Percentiles rank a stretch among this genome's conserved stretches.
Evolutionary conservation across 2,329 filamentous ascomycete genomes (phyloP).

Genomic region (Akanthomyces dipterigenus): DNA sequence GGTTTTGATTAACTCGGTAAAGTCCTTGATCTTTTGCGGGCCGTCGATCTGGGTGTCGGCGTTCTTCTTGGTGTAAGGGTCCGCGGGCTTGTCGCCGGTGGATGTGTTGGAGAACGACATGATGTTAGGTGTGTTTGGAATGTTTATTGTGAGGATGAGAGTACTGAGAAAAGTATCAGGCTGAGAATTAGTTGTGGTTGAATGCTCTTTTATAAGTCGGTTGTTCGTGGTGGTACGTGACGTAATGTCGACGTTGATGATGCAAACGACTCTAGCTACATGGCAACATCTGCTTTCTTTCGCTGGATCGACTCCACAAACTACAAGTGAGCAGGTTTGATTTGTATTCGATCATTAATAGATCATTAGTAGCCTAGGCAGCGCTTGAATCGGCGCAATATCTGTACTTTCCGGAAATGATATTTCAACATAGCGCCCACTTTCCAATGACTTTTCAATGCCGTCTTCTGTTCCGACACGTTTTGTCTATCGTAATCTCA

Average conservation of each 20-base stretch:
- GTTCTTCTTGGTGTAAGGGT: slow-evolving; percentile 75
- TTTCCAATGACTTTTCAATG: too few species aligned
- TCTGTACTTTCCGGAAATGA: too few species aligned
- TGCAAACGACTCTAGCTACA: background rate
- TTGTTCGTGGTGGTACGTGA: background rate
- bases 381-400: too few species aligned
- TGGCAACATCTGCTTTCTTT: background rate
- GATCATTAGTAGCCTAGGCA: too few species aligned
- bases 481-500: too few species aligned
- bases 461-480: too few species aligned
- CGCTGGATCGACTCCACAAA: background rate
- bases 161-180: background rate
- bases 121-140: slow-evolving; percentile 17
- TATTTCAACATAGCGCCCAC: too few species aligned
- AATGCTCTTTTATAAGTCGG: background rate
- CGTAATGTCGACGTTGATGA: slow-evolving; percentile 13
- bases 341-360: too few species aligned
- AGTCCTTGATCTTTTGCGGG: slow-evolving; percentile 69
- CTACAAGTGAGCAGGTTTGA: too few species aligned
- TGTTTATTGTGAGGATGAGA: background rate
- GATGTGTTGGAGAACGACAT: slow-evolving; percentile 48
- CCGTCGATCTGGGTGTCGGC: slow-evolving; percentile 55
- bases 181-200: background rate
- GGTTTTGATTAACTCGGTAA: slow-evolving; percentile 61
- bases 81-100: slow-evolving; percentile 56